Evolutionary conservation across 768 basidiomycete species (phyloP), one percentile per base, ranked within the genome.

Genomic region (Trametes cingulata): DNA sequence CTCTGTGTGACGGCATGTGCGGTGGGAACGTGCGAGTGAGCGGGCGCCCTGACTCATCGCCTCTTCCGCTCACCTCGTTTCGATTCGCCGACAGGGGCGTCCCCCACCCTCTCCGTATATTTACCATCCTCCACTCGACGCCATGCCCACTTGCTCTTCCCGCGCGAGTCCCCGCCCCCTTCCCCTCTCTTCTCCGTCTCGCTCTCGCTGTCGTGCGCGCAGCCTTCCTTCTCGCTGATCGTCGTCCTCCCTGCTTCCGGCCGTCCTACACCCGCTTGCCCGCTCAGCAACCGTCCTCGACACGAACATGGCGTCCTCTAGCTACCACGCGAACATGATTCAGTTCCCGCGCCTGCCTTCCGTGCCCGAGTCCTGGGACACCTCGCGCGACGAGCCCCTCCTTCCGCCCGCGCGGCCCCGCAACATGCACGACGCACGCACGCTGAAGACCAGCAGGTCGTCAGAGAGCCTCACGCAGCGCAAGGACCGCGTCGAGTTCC

Each of bases 401-500:
- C 24, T 12, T 22, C 52, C 51, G n/a, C 45, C 56, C 36, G 22
- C 35, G 15, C 47, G 45, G 12, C 61, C 56, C 6, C 47, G 25
- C 2, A 33, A 39, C 5, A 10, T 36, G 2, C 56, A 47, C 27
- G 48, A 48, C 40, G 42, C 52, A 10, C 56, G 61, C 47, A 27
- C 35, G 8, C 57, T 63, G 37, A 63, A 63, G 57, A 81, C 80
- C 69, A 68, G 75, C 58, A 71, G 68, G 36, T 84, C 75, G 58
- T 52, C 73, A 33, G 83, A 85, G 70, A 77, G 77, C 0, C 67
- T 70, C 22, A 67, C 75, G 1, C 83, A 85, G 71, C 73, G 82
- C 24, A 74, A 74, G 48, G 80, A 81, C 59, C 82, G 83, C 62
- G 72, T 78, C 58, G 81, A 80, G n/a, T 83, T 84, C 64, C 68